Base-by-base conservation (phyloP, 768 basidiomycete genomes). In the Naematelia aurantialba region DNA sequence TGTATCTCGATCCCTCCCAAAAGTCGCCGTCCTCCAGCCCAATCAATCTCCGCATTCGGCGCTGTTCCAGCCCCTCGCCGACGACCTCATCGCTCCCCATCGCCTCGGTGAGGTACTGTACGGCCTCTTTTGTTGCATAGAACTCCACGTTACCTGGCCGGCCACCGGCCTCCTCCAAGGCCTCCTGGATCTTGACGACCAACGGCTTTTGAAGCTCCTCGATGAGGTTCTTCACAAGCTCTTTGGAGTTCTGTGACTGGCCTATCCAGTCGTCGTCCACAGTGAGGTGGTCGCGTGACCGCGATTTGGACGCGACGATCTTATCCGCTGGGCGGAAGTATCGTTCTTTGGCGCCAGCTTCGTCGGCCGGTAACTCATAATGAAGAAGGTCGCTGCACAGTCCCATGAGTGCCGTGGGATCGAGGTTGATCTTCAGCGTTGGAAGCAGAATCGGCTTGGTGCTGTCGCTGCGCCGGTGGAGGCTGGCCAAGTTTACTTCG, bases 391-490 rank as follows among this genome's bases (percentile, higher is more conserved):
- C 89, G 1, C 88, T 88, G 39, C 89, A 82, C 22, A 92, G 81
- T 0, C 91, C 90, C 60, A 94, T 87, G 50, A 93, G 82, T 0
- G 87, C 81, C 0, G 89, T 91, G 17, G 92, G 81, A 71, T 94
- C 91, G 45, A 92, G 81, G 67, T 91, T 91, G 76, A 94, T 80
- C 54, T 80, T 78, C 5, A 70, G 65, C 0, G 87, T 88, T 0
- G 88, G 87, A n/a, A 52, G 72, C 25, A 54, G 3, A n/a, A n/a
- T n/a, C n/a, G n/a, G 25, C 0, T 17, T 39, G 17, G 13, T 14
- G 30, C n/a, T 26, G 39, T 27, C 44, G 1, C 2, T 24, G 21
- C 45, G 52, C 26, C 10, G 22, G 27, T 26, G 52, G 5, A 26
- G 61, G 56, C 30, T 48, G 4, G 56, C 53, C 0, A 69, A 55